Evolutionary conservation across 768 basidiomycete species (phyloP).

Genomic region (Roridomyces roridus): DNA sequence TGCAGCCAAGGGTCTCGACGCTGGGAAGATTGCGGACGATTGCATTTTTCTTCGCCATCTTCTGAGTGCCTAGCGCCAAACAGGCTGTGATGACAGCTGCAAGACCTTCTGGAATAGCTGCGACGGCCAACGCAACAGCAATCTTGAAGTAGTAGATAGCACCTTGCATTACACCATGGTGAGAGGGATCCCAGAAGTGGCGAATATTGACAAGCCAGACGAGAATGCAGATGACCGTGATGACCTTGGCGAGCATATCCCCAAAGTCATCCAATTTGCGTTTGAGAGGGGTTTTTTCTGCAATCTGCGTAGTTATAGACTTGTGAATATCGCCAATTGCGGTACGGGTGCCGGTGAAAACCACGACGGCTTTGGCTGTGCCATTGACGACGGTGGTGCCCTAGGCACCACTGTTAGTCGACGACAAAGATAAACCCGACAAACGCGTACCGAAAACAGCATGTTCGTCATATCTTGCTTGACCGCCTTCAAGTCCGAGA

Average conservation of each 20-base stretch:
- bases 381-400: constrained; percentile 98
- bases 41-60: constrained; percentile 99
- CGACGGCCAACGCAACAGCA: constrained; percentile 97
- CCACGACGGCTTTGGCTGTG: constrained; percentile 84
- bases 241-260: constrained; percentile 97
- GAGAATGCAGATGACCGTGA: constrained; percentile 94
- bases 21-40: constrained; percentile 96
- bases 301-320: constrained; percentile 91
- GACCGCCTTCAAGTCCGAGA: constrained; percentile 80
- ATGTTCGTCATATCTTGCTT: constrained; percentile 99
- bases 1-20: constrained; percentile 97
- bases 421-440: not conserved
- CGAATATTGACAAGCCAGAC: constrained; percentile 98
- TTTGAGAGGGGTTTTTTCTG: constrained; percentile 96
- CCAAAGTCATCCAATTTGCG: constrained; percentile 98
- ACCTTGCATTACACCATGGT: constrained; percentile 89
- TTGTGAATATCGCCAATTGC: constrained; percentile 98
- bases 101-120: constrained; percentile 98
- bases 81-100: constrained; percentile 98
- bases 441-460: constrained; percentile 77
- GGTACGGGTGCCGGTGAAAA: constrained; percentile 84
- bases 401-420: constrained; percentile 53
- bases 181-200: constrained; percentile 95
- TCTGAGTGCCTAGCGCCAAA: constrained; percentile 95
- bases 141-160: constrained; percentile 99